A percentile compares a stretch with the other conserved stretches of the same genome.
Conservation (phyloP, 495 filamentous ascomycete species). For the Daldinia grandis region DNA sequence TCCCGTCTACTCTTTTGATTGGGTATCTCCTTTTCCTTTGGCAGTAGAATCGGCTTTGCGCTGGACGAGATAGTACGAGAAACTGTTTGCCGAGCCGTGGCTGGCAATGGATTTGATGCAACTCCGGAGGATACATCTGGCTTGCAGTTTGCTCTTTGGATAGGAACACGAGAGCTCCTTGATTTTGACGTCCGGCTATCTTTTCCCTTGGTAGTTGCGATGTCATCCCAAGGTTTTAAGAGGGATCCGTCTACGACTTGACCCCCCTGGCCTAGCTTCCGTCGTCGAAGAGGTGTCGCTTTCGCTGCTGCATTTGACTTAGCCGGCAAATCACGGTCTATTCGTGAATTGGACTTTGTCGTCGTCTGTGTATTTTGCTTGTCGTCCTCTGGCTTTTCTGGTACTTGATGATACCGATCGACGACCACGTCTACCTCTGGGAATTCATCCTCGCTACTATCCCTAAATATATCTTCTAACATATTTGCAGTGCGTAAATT, state of each 20-base stretch:
- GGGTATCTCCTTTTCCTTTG: neutral
- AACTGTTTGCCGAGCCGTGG: slow-evolving; percentile 1
- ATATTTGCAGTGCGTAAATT: slow-evolving; percentile 18
- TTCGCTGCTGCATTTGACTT: slow-evolving; percentile 12
- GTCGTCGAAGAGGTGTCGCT: slow-evolving; percentile 36
- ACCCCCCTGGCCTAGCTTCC: slow-evolving; percentile 37
- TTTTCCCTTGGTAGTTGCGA: neutral
- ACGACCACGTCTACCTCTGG: slow-evolving; percentile 41
- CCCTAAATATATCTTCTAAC: slow-evolving; percentile 1
- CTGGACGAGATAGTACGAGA: neutral
- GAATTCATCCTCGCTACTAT: slow-evolving; percentile 42
- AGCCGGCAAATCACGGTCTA: neutral
- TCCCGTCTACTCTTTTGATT: neutral
- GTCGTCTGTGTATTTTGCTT: neutral
- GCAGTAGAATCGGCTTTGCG: neutral
- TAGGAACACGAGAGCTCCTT: slow-evolving; percentile 2
- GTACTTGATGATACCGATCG: slow-evolving; percentile 21
- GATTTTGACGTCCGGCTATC: neutral
- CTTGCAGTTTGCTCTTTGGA: slow-evolving; percentile 5
- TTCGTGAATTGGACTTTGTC: neutral
- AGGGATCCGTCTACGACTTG: slow-evolving; percentile 40
- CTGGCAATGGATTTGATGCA: slow-evolving; percentile 6
- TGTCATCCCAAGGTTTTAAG: slow-evolving; percentile 30
- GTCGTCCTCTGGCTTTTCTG: neutral
- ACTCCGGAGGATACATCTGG: neutral